Conservation (phyloP, 345 rosid genomes). For the Corchorus capsularis region DNA sequence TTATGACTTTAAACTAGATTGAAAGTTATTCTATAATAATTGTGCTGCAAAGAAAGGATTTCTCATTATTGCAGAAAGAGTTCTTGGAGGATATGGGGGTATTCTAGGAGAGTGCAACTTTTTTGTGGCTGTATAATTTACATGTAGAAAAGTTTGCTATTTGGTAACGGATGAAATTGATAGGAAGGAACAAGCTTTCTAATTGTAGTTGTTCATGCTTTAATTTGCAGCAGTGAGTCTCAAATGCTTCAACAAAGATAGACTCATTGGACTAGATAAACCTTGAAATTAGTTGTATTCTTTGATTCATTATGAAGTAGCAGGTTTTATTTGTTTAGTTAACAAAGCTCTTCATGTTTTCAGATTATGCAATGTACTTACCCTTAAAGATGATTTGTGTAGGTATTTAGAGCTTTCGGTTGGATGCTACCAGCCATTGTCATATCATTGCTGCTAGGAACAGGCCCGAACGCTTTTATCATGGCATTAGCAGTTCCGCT, state of each 20-base stretch:
- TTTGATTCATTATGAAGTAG: neutral
- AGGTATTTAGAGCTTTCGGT: constrained; percentile 66
- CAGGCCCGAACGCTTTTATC: constrained; percentile 69
- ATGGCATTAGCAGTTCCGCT: constrained; percentile 93
- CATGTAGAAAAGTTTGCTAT: neutral
- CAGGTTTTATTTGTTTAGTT: neutral
- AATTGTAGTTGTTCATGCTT: neutral
- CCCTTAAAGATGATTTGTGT: constrained; percentile 16
- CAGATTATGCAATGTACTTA: neutral
- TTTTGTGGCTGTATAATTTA: neutral
- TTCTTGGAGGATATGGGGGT: neutral
- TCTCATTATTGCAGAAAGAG: neutral
- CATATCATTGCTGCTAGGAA: constrained; percentile 69
- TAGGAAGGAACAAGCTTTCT: neutral
- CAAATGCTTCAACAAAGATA: neutral
- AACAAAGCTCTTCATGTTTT: neutral
- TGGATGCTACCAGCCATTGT: constrained; percentile 85
- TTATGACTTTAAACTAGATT: neutral
- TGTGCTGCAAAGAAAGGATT: neutral
- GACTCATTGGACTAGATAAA: neutral
- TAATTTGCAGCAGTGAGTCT: neutral
- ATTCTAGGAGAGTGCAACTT: neutral
- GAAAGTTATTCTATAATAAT: neutral
- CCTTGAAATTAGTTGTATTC: neutral
- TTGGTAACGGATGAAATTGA: neutral